A percentile compares a stretch with the other conserved stretches of the same genome.
Evolutionary conservation across 2,329 filamentous ascomycete genomes (phyloP).

Genomic region (Pyrenophora teres): DNA sequence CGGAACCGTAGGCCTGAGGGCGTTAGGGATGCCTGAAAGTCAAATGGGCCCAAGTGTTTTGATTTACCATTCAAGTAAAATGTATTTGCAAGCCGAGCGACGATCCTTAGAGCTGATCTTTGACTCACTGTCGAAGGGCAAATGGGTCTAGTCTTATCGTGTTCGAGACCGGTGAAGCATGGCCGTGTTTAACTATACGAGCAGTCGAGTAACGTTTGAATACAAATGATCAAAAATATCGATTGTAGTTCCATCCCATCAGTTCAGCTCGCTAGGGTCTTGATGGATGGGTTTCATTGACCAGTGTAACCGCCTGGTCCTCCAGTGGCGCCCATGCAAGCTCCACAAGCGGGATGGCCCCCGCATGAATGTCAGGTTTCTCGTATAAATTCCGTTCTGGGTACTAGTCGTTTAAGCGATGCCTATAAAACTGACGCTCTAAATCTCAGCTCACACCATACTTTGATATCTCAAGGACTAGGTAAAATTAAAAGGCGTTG

Average conservation of each 20-base stretch:
- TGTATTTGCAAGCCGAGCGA: neutral
- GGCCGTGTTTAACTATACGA: neutral
- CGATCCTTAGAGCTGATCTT: neutral
- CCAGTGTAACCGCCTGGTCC: neutral
- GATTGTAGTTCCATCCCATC: neutral
- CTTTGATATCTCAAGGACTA: too few species aligned
- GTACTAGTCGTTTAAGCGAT: neutral
- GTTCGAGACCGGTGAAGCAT: neutral
- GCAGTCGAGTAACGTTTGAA: neutral
- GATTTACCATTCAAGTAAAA: constrained; percentile 21
- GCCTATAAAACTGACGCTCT: too few species aligned
- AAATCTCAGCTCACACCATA: too few species aligned
- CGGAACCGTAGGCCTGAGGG: constrained; percentile 25
- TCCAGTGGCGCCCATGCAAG: neutral
- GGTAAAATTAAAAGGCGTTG: too few species aligned
- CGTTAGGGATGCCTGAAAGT: constrained; percentile 1
- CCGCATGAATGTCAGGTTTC: neutral
- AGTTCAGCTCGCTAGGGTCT: neutral
- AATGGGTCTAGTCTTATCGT: constrained; percentile 1
- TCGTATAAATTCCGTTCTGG: neutral
- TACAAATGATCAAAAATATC: neutral
- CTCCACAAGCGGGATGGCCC: neutral
- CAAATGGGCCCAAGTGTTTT: neutral
- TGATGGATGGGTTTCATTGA: neutral
- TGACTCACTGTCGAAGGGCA: neutral